phyloP scores from a whole-genome alignment of 371 early-diverging fungal genomes.

The Mortierella sp. region DNA sequence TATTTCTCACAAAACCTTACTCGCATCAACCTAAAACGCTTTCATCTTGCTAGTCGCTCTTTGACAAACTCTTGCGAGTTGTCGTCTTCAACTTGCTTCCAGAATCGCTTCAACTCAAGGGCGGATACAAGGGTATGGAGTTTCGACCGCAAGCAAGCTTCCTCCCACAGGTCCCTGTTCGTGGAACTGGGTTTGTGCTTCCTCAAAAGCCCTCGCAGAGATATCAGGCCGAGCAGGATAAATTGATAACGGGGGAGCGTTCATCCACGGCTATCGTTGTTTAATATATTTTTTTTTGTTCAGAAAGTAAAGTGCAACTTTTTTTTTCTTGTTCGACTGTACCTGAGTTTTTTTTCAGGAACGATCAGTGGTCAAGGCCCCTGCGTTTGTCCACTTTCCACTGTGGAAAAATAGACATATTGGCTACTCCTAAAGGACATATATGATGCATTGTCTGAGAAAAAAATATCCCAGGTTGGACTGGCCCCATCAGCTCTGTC shows the following conservation, averaged over 20 bases:
- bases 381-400: not conserved
- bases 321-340: not conserved
- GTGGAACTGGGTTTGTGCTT: not conserved
- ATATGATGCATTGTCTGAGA: too few relatives aligned
- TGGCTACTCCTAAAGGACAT: too few relatives aligned
- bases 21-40: not conserved
- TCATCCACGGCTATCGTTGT: not conserved
- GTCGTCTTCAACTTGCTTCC: not conserved
- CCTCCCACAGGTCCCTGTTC: constrained; percentile 8
- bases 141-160: constrained; percentile 15
- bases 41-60: not conserved
- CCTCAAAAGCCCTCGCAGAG: constrained; percentile 13
- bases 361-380: too few relatives aligned
- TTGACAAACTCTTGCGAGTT: not conserved
- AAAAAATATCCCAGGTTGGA: too few relatives aligned
- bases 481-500: too few relatives aligned
- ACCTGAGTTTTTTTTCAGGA: too few relatives aligned
- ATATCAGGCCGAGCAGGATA: not conserved
- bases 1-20: not conserved
- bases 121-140: not conserved
- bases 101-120: not conserved
- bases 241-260: not conserved
- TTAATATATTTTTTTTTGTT: not conserved
- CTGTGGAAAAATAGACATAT: too few relatives aligned
- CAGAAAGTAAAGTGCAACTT: not conserved